Percentiles rank a stretch among this genome's conserved stretches.
Conservation (phyloP, 192 early-diverging fungal species). For the Entomortierella parvispora region DNA sequence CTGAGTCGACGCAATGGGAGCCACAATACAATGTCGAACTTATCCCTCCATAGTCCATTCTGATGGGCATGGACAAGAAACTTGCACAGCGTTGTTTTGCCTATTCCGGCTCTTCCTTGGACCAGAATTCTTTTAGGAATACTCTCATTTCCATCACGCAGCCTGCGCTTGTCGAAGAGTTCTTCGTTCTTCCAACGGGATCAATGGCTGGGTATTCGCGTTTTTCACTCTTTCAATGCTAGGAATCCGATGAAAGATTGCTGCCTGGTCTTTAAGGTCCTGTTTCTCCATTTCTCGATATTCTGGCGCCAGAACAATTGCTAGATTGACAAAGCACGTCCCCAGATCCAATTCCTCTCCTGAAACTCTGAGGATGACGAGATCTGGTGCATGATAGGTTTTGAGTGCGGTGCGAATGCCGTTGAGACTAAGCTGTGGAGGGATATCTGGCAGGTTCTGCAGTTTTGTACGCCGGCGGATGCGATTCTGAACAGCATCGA, state of each 20-base stretch:
- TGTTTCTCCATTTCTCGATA: conserved; percentile 13
- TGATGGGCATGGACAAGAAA: conserved; percentile 11
- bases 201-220: not conserved
- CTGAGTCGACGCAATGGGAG: conserved; percentile 20
- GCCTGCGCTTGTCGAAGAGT: conserved; percentile 13
- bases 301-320: conserved; percentile 9
- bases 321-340: conserved; percentile 22
- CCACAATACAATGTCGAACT: conserved; percentile 17
- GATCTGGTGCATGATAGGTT: not conserved
- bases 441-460: not conserved
- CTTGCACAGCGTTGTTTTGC: conserved; percentile 35
- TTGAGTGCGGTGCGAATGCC: conserved; percentile 1
- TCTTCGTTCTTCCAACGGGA: not conserved
- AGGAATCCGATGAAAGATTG: conserved; percentile 8
- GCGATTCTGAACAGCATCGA: not conserved
- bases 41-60: conserved; percentile 7
- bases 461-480: not conserved
- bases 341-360: conserved; percentile 1
- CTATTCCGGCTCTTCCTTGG: conserved; percentile 22
- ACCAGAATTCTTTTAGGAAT: conserved; percentile 23
- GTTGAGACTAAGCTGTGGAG: not conserved
- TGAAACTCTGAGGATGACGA: conserved; percentile 1
- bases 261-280: conserved; percentile 8
- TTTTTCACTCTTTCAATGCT: not conserved
- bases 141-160: conserved; percentile 11